These are phyloP conservation scores for Davidsoniella virescens DNA, from an alignment of 2,329 filamentous ascomycete species.

Conservation along the genomic window DNA sequence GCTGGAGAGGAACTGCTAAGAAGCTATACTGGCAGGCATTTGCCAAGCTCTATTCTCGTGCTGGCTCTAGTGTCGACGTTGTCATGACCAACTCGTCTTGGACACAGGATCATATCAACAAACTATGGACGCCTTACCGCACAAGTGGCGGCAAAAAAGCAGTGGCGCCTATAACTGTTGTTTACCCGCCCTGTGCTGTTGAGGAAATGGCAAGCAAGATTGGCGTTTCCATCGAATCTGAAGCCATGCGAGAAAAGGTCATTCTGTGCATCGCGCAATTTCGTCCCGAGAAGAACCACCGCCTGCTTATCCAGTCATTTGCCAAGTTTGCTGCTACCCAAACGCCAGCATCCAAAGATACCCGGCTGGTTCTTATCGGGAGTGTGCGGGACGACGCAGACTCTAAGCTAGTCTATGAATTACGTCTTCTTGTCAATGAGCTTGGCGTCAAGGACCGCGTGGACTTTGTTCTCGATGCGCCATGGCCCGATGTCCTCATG, in stretches of 20 bases:
- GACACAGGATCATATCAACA: conserved; percentile 72
- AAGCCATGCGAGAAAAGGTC: conserved; percentile 50
- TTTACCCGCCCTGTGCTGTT: conserved; percentile 88
- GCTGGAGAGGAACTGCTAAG: conserved; percentile 55
- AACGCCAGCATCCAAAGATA: conserved; percentile 32
- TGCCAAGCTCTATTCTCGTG: conserved; percentile 63
- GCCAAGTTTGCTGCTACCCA: conserved; percentile 51
- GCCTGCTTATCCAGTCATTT: conserved; percentile 72
- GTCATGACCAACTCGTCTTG: conserved; percentile 97
- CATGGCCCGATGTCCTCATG: conserved; percentile 72
- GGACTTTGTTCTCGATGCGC: conserved; percentile 76
- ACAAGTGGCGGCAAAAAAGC: conserved; percentile 22
- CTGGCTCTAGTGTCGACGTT: conserved; percentile 71
- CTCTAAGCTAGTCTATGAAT: conserved; percentile 68
- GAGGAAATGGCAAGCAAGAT: conserved; percentile 64
- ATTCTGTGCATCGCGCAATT: conserved; percentile 95
- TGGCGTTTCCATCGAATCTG: conserved; percentile 51
- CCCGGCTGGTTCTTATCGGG: conserved; percentile 71
- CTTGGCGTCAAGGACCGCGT: conserved; percentile 70
- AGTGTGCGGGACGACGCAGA: conserved; percentile 78
- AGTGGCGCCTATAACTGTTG: conserved; percentile 46
- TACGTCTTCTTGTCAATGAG: conserved; percentile 74
- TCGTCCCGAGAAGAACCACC: conserved; percentile 91
- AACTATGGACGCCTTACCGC: conserved; percentile 55
- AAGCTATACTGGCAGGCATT: conserved; percentile 76